Evolutionary conservation across 2,329 filamentous ascomycete genomes (phyloP).

Genomic region (Teratosphaeria destructans): DNA sequence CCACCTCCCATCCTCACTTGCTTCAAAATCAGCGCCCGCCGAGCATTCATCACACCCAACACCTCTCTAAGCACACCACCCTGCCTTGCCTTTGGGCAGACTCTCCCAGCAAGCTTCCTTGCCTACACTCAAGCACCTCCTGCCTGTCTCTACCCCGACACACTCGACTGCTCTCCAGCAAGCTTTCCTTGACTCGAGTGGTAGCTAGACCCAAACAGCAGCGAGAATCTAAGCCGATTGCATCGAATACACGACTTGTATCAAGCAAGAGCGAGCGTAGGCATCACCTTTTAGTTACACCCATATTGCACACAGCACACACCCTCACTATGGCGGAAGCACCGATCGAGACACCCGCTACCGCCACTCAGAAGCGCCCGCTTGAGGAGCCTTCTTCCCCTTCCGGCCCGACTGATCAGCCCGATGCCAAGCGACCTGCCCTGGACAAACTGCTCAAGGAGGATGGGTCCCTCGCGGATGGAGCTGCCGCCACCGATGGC

Average conservation of each 20-base stretch:
- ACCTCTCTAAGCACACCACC: constrained; percentile 1
- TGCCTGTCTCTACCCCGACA: neutral
- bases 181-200: constrained; percentile 6
- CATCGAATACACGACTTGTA: constrained; percentile 1
- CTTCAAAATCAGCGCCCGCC: neutral
- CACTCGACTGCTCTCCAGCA: constrained; percentile 4
- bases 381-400: constrained; percentile 95
- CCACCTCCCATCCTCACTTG: constrained; percentile 3
- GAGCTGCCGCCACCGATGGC: constrained; percentile 21
- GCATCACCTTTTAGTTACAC: constrained; percentile 1
- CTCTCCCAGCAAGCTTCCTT: constrained; percentile 5
- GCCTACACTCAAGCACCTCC: constrained; percentile 4
- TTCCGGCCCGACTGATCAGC: constrained; percentile 80
- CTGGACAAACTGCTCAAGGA: constrained; percentile 82
- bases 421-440: constrained; percentile 91
- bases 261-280: constrained; percentile 10
- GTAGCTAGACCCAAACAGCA: constrained; percentile 7
- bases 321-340: constrained; percentile 24
- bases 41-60: neutral
- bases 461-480: constrained; percentile 39
- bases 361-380: constrained; percentile 75
- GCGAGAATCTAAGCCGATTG: neutral
- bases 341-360: constrained; percentile 33
- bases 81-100: constrained; percentile 2
- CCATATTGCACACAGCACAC: neutral